Evolutionary conservation across 192 early-diverging fungal species (phyloP), one percentile per base, ranked within the genome.

Genomic region (Backusella parvicylindrica): DNA sequence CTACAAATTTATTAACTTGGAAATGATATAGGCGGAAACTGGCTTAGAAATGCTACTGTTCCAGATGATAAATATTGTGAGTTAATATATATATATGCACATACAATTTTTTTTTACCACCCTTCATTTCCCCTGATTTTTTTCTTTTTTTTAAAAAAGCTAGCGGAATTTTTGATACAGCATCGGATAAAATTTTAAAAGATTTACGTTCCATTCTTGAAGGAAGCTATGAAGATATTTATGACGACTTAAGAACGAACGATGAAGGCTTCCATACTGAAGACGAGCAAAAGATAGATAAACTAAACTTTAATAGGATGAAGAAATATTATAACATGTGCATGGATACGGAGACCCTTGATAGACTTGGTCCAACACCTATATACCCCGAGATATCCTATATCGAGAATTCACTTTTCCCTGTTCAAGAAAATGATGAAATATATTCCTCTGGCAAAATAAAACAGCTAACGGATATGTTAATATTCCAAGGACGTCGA

Each of bases 11-110:
- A 35, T 35, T 35, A 35, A 35, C 2, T 3, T 35, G 33, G 6
- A 6, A 35, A 35, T 3, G 2, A 35, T 35, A 35, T 35, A 89
- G 87, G 87, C 63, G 88, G 89, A 18, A 87, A 85, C 28, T 92
- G 88, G 81, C 68, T 87, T 53, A 71, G 84, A 40, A 75, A 73
- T 11, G 71, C 88, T 31, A 64, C 83, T 4, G 89, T 93, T 63
- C 89, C 91, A n/a, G 86, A 89, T 21, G 89, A 90, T 76, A 84
- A 89, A 75, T 73, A 86, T 4, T 63, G 72, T 80, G 76, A 64
- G 56, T 66, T 2, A 16, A n/a, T 8, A 16, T 35, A 18, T 23
- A 35, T 33, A 36, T 32, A 65, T 43, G 21, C 8, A 38, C 8
- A 47, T 2, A 38, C 8, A 47, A 49, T 23, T 40, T 26, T 38